These are phyloP conservation scores for Vigna trinervia DNA, from an alignment of 306 rosid genomes.

Conservation along the genomic window DNA sequence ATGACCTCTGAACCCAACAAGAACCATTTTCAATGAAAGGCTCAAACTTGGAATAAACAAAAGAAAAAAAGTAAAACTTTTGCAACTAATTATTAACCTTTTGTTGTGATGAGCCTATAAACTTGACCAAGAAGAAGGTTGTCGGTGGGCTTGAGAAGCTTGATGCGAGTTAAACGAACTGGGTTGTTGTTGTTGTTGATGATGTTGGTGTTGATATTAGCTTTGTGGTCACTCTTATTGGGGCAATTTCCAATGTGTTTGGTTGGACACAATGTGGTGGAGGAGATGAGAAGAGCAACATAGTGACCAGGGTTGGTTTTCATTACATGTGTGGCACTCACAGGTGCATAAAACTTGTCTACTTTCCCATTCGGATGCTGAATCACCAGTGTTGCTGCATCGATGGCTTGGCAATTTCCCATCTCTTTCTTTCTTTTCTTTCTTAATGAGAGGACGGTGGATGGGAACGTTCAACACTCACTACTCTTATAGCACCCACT, in stretches of 20 bases:
- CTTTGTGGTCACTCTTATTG: conserved; percentile 7
- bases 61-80: background rate
- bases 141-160: conserved; percentile 90
- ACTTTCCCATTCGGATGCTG: conserved; percentile 87
- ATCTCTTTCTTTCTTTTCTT: conserved; percentile 47
- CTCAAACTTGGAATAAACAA: conserved; percentile 21
- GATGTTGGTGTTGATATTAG: too few species aligned
- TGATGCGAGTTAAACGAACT: conserved; percentile 83
- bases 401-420: conserved; percentile 98
- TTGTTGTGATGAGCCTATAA: conserved; percentile 82
- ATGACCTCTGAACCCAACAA: conserved; percentile 65
- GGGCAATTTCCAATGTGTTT: conserved; percentile 23
- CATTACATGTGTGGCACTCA: conserved; percentile 76
- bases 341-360: conserved; percentile 67
- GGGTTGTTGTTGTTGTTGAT: conserved; percentile 7
- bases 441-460: background rate
- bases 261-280: conserved; percentile 67
- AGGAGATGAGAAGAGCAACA: conserved; percentile 91
- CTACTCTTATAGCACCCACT: conserved; percentile 22
- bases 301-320: conserved; percentile 89
- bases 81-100: conserved; percentile 55
- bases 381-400: conserved; percentile 80
- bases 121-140: conserved; percentile 87
- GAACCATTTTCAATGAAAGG: conserved; percentile 4
- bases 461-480: conserved; percentile 31